Base-by-base conservation (phyloP, 192 early-diverging fungal species). In the Chytriomyces sp. region DNA sequence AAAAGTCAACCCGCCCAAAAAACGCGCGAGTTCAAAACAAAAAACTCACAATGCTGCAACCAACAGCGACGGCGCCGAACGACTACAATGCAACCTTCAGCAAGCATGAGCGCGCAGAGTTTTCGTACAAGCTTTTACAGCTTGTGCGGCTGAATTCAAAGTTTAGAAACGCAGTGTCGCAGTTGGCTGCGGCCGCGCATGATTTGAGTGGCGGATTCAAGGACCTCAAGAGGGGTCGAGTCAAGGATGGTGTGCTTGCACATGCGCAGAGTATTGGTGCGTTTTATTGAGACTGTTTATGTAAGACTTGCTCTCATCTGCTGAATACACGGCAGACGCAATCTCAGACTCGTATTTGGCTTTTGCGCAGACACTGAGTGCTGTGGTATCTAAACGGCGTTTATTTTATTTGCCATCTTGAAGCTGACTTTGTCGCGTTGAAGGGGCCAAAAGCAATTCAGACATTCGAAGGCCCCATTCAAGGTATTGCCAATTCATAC, bases 21-120 rank as follows among this genome's bases (percentile, higher is more conserved):
- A 57, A 57, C 16, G 35, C 35, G 35, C 35, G 35, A 35, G 20
- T 57, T 57, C 53, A 57, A 13, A 57, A 57, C 53, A 20, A 57
- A 57, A 5, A 13, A 20, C 53, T 0, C 53, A 57, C 18, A 57
- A 20, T 57, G 53, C 20, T 20, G 53, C 53, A 20, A n/a, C 53
- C 53, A 57, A 13, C 16, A 13, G 24, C 16, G 63, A 13, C 2
- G 2, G 24, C 4, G 3, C 49, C 69, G 26, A n/a, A 11, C 20
- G 35, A 9, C 16, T 61, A 73, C 61, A 45, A 62, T 62, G 59
- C 71, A 28, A 16, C 71, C 3, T 73, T 62, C 61, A 73, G 45
- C 71, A 73, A 73, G 45, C 26, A 63, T 5, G 71, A 73, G 13
- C 71, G 71, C 24, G n/a, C 61, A 28, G 71, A 73, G 13, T 73